These are phyloP conservation scores for Porphyrellus cyaneotinctus DNA, from an alignment of 768 basidiomycete genomes.

Conservation along the genomic window DNA sequence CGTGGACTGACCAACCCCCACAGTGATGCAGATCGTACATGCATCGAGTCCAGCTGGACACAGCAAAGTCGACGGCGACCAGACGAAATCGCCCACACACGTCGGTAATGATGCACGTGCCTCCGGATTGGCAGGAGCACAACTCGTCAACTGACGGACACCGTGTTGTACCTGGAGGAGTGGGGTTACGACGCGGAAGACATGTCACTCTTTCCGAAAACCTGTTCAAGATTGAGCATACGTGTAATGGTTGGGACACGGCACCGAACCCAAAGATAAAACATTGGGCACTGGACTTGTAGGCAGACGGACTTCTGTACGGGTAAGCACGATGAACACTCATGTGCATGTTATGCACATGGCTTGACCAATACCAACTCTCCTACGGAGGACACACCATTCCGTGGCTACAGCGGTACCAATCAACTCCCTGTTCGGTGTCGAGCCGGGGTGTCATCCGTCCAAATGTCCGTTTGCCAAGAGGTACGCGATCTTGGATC, in stretches of 20 bases:
- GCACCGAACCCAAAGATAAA: no score
- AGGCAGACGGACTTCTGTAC: conserved; percentile 11
- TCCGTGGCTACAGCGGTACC: conserved; percentile 6
- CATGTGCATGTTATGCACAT: neutral
- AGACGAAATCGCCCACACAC: conserved; percentile 44
- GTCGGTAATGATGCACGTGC: neutral
- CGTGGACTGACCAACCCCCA: conserved; percentile 68
- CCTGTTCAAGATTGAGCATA: conserved; percentile 2
- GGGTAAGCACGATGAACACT: neutral
- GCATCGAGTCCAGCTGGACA: conserved; percentile 49
- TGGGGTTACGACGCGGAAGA: conserved; percentile 3
- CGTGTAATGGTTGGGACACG: conserved; percentile 6
- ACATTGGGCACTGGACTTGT: neutral
- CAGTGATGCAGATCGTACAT: conserved; percentile 69
- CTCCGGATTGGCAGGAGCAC: conserved; percentile 11
- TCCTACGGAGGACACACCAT: no score
- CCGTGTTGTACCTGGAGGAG: neutral
- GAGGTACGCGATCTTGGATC: conserved; percentile 7
- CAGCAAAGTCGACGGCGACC: conserved; percentile 41
- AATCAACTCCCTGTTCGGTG: neutral
- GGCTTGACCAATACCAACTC: conserved; percentile 18
- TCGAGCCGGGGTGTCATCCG: conserved; percentile 1
- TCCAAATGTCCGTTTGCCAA: conserved; percentile 1
- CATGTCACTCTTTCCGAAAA: conserved; percentile 14
- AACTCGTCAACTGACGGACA: conserved; percentile 13